A percentile compares a stretch with the other conserved stretches of the same genome.
phyloP scores from a whole-genome alignment of 768 basidiomycete species.

The Termitomyces sp. region DNA sequence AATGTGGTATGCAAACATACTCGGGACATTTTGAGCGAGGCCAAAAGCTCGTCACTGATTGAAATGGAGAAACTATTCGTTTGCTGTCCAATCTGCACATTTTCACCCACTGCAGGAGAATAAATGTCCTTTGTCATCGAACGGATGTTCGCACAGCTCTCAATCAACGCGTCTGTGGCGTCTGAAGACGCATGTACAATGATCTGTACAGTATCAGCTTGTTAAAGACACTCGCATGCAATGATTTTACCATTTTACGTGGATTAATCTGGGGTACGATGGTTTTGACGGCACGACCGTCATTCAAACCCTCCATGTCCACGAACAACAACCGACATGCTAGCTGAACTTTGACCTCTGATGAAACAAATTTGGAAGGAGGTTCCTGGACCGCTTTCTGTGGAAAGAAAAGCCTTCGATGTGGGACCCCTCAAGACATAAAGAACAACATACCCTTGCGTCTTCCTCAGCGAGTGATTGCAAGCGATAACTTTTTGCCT shows the following conservation, averaged over 20 bases:
- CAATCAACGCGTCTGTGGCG: conserved; percentile 70
- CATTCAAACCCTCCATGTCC: conserved; percentile 95
- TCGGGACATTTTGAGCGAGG: conserved; percentile 78
- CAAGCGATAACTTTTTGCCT: conserved; percentile 66
- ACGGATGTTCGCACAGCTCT: conserved; percentile 78
- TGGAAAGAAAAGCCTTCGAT: not conserved
- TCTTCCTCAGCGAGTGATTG: conserved; percentile 75
- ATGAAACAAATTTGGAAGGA: conserved; percentile 87
- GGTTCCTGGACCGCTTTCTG: conserved; percentile 78
- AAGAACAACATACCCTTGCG: conserved; percentile 51
- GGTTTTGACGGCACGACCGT: conserved; percentile 94
- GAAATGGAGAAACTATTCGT: conserved; percentile 94
- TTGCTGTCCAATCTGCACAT: conserved; percentile 90
- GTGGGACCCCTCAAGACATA: not conserved
- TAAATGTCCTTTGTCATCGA: conserved; percentile 93
- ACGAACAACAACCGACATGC: conserved; percentile 87
- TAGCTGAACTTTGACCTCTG: conserved; percentile 72
- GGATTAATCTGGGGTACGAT: conserved; percentile 97
- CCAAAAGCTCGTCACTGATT: conserved; percentile 84
- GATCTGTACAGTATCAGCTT: conserved; percentile 48
- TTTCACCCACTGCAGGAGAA: conserved; percentile 73
- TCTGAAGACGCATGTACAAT: conserved; percentile 74
- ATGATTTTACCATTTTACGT: conserved; percentile 73
- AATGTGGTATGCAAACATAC: conserved; percentile 42
- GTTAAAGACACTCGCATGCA: not conserved